These are phyloP conservation scores for Spongospora subterranea DNA, from an alignment of 208 protist genomes.

Conservation along the genomic window DNA sequence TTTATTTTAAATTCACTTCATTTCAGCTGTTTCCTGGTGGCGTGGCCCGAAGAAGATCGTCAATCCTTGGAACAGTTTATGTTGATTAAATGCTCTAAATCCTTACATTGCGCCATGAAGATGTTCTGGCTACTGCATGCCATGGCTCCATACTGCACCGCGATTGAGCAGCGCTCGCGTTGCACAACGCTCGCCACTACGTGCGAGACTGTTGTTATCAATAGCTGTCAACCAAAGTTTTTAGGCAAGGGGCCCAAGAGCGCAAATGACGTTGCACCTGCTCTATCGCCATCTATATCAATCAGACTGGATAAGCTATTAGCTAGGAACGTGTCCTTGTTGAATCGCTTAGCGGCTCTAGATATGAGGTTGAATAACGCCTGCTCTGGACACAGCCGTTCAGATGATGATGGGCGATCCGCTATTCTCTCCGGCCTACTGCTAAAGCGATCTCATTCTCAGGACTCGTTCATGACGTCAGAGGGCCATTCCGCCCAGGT, in stretches of 20 bases:
- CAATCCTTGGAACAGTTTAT: conserved; percentile 43
- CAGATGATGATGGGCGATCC: not conserved
- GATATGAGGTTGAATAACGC: not conserved
- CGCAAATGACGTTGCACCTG: not conserved
- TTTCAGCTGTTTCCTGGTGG: conserved; percentile 41
- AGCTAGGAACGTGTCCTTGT: not conserved
- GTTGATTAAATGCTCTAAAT: conserved; percentile 44
- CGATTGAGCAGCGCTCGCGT: not conserved
- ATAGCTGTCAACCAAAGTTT: conserved; percentile 52
- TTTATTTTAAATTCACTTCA: not conserved
- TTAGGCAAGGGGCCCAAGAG: not conserved
- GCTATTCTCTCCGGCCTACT: not conserved
- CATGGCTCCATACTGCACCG: conserved; percentile 35
- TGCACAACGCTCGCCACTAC: not conserved
- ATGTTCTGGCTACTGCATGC: conserved; percentile 50
- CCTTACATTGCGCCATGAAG: conserved; percentile 51
- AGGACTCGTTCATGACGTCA: conserved; percentile 21
- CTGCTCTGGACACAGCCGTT: not conserved
- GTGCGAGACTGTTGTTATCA: conserved; percentile 49
- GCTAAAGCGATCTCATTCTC: conserved; percentile 34
- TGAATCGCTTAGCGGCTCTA: not conserved
- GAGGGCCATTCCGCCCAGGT: not conserved
- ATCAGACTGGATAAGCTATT: not conserved
- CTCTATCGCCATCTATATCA: not conserved
- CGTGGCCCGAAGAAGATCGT: conserved; percentile 40